These are phyloP conservation scores for Aspergillus pseudotamarii DNA, from an alignment of 2,329 filamentous ascomycete species.

Conservation along the genomic window DNA sequence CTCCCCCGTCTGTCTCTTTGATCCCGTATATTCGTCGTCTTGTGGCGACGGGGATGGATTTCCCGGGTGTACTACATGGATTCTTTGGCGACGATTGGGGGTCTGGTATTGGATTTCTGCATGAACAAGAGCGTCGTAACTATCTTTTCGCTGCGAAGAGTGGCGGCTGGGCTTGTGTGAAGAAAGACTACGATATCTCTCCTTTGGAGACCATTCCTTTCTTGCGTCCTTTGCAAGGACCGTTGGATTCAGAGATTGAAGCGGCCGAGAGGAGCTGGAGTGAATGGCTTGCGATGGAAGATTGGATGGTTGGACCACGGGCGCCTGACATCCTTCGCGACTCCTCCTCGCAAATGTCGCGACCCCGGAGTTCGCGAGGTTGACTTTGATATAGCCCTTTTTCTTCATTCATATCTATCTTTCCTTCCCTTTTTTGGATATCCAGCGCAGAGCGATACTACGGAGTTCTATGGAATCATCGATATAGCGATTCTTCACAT, in stretches of 20 bases:
- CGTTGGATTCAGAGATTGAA: slow-evolving; percentile 77
- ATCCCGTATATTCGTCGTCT: slow-evolving; percentile 89
- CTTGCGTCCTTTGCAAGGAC: slow-evolving; percentile 76
- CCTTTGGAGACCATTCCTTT: slow-evolving; percentile 85
- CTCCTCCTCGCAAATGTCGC: slow-evolving; percentile 39
- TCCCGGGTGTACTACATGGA: slow-evolving; percentile 81
- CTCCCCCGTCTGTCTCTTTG: slow-evolving; percentile 62
- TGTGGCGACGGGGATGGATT: slow-evolving; percentile 89
- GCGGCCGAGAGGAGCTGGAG: slow-evolving; percentile 85
- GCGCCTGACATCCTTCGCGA: slow-evolving; percentile 58
- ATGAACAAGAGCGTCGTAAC: slow-evolving; percentile 88
- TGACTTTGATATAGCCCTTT: slow-evolving; percentile 15
- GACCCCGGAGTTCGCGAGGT: slow-evolving; percentile 34
- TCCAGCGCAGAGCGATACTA: slow-evolving; percentile 13
- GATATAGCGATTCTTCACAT: slow-evolving; percentile 9
- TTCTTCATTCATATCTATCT: slow-evolving; percentile 2
- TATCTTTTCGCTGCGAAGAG: slow-evolving; percentile 96
- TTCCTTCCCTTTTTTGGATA: slow-evolving; percentile 12
- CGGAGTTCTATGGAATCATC: slow-evolving; percentile 18
- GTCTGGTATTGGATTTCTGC: slow-evolving; percentile 75
- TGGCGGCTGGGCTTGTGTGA: slow-evolving; percentile 84
- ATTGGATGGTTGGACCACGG: slow-evolving; percentile 94
- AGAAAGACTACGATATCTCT: slow-evolving; percentile 85
- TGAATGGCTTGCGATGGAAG: slow-evolving; percentile 94
- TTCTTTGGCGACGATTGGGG: slow-evolving; percentile 97